Conservation (phyloP, 2,329 filamentous ascomycete genomes). For the Drechslerella dactyloides region DNA sequence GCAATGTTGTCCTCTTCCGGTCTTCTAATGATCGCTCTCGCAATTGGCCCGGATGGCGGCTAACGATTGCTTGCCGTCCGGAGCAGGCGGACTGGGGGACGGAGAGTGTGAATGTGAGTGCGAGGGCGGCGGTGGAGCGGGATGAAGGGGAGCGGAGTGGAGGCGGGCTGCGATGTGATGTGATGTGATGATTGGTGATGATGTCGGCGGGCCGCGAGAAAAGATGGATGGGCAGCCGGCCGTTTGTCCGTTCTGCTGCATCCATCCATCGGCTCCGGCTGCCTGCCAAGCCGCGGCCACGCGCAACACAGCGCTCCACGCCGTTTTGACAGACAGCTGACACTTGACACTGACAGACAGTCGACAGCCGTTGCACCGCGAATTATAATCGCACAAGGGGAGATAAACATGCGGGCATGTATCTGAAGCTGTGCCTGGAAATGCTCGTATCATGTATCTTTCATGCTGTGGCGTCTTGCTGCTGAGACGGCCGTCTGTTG, state of each 20-base stretch:
- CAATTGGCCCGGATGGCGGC: too few relatives aligned
- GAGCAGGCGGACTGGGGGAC: too few relatives aligned
- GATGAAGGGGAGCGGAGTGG: not conserved
- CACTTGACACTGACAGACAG: too few relatives aligned
- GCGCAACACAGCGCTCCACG: not conserved
- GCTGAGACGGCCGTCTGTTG: too few relatives aligned
- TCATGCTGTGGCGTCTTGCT: too few relatives aligned
- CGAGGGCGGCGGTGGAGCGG: not conserved
- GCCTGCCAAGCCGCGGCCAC: not conserved
- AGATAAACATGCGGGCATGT: too few relatives aligned
- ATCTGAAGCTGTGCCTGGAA: too few relatives aligned
- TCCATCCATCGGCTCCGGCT: not conserved
- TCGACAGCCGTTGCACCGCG: too few relatives aligned
- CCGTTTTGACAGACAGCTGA: not conserved
- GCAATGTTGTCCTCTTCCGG: not conserved
- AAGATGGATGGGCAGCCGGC: not conserved
- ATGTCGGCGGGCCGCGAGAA: conserved; percentile 1
- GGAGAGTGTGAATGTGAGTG: not conserved
- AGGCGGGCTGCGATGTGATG: conserved; percentile 2
- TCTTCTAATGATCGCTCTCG: not conserved
- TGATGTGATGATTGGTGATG: conserved; percentile 4
- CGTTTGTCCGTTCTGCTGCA: not conserved
- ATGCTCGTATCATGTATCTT: too few relatives aligned
- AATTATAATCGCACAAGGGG: too few relatives aligned
- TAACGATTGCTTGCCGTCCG: too few relatives aligned